Percentiles rank a stretch among this genome's conserved stretches.
These are phyloP conservation scores for Aschersonia sp. DNA, from an alignment of 2,329 filamentous ascomycete genomes.

Conservation along the genomic window DNA sequence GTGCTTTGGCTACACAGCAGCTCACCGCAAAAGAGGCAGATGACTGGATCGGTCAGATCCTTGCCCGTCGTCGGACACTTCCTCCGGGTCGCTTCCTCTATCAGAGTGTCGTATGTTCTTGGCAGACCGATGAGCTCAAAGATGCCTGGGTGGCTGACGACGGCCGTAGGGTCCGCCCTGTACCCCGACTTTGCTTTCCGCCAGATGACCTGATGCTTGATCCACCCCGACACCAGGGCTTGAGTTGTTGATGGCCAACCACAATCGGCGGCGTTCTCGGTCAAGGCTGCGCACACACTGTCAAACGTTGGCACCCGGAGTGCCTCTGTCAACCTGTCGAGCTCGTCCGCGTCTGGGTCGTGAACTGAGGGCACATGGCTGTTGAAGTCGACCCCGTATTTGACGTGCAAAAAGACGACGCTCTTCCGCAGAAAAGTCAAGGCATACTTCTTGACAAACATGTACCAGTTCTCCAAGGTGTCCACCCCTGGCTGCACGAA, in stretches of 20 bases:
- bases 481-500: conserved; percentile 42
- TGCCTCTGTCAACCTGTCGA: conserved; percentile 64
- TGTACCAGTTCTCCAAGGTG: conserved; percentile 38
- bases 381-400: conserved; percentile 79
- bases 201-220: conserved; percentile 44
- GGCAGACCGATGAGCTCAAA: conserved; percentile 89
- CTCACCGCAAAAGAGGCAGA: conserved; percentile 93
- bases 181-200: conserved; percentile 11
- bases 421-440: conserved; percentile 81
- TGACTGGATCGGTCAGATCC: conserved; percentile 76
- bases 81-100: conserved; percentile 76
- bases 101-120: conserved; percentile 80
- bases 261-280: conserved; percentile 24
- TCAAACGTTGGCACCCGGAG: conserved; percentile 67
- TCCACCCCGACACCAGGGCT: conserved; percentile 52
- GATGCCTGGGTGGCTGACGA: conserved; percentile 69
- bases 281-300: conserved; percentile 55
- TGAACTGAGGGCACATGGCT: conserved; percentile 47
- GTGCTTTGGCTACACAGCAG: conserved; percentile 91
- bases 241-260: conserved; percentile 34
- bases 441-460: conserved; percentile 65
- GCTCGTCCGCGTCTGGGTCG: conserved; percentile 58
- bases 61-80: conserved; percentile 83
- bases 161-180: conserved; percentile 25
- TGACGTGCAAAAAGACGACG: conserved; percentile 70